These are phyloP conservation scores for Monascus purpureus DNA, from an alignment of 495 filamentous ascomycete genomes.

Conservation along the genomic window DNA sequence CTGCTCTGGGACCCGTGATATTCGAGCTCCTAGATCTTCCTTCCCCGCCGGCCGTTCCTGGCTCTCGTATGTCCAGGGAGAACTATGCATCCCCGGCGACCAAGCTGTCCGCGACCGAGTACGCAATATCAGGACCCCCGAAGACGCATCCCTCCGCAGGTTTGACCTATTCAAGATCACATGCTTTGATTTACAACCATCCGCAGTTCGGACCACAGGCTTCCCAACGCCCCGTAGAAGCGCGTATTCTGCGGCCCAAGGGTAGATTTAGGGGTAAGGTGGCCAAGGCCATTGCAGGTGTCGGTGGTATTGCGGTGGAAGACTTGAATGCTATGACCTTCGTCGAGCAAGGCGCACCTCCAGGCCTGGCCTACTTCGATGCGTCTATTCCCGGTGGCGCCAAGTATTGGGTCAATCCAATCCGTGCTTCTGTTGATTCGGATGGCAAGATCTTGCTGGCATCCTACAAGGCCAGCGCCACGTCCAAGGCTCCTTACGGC, in stretches of 20 bases:
- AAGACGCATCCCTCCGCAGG: conserved; percentile 87
- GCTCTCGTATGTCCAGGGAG: conserved; percentile 18
- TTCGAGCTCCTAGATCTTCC: conserved; percentile 37
- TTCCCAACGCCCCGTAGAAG: conserved; percentile 45
- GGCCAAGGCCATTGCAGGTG: conserved; percentile 29
- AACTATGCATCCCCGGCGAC: conserved; percentile 24
- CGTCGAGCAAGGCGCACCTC: conserved; percentile 14
- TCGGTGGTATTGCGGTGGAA: conserved; percentile 36
- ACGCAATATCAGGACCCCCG: conserved; percentile 50
- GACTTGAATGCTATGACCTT: conserved; percentile 29
- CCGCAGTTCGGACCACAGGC: conserved; percentile 67
- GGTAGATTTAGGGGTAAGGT: conserved; percentile 20
- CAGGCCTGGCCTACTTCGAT: conserved; percentile 38
- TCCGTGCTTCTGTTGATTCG: conserved; percentile 41
- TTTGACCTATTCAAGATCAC: conserved; percentile 67
- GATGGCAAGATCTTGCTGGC: conserved; percentile 42
- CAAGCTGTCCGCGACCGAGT: conserved; percentile 28
- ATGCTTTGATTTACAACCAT: conserved; percentile 60
- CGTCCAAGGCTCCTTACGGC: conserved; percentile 36
- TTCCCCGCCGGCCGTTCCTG: conserved; percentile 23
- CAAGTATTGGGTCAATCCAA: conserved; percentile 49
- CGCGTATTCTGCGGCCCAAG: conserved; percentile 47
- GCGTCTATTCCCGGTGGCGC: conserved; percentile 47
- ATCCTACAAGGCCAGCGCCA: conserved; percentile 28
- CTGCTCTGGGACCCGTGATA: conserved; percentile 27